Evolutionary conservation across 306 rosid species (phyloP).

Genomic region (Castanospermum australe): DNA sequence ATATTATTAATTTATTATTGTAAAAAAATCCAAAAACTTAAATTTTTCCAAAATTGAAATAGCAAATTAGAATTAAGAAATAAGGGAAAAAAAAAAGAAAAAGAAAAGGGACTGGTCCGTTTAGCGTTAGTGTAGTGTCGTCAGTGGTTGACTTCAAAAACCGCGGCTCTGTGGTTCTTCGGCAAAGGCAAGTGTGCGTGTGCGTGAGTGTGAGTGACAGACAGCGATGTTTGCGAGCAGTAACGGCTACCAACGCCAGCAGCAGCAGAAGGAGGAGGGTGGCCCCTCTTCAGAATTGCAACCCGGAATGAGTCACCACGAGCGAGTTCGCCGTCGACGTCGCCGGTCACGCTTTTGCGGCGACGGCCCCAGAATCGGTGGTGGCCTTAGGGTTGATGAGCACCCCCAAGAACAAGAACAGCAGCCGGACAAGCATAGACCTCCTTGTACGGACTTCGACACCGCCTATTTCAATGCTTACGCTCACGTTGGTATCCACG

Average conservation of each 20-base stretch:
- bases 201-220: no score
- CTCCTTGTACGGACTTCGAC: conserved; percentile 73
- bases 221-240: neutral
- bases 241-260: conserved; percentile 15
- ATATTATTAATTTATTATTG: no score
- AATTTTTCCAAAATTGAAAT: no score
- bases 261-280: no score
- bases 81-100: no score
- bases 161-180: no score
- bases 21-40: no score
- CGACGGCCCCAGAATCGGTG: conserved; percentile 30
- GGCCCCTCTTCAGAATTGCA: neutral
- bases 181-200: no score
- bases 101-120: no score
- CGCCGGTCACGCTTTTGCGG: conserved; percentile 43
- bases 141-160: no score
- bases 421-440: conserved; percentile 16
- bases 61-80: no score
- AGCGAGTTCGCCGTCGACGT: conserved; percentile 47
- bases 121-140: no score
- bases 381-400: conserved; percentile 61
- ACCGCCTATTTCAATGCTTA: conserved; percentile 69
- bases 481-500: conserved; percentile 78
- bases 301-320: conserved; percentile 30
- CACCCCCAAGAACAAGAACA: neutral